phyloP scores from a whole-genome alignment of 2,329 filamentous ascomycete species.

The Aspergillus proliferans region DNA sequence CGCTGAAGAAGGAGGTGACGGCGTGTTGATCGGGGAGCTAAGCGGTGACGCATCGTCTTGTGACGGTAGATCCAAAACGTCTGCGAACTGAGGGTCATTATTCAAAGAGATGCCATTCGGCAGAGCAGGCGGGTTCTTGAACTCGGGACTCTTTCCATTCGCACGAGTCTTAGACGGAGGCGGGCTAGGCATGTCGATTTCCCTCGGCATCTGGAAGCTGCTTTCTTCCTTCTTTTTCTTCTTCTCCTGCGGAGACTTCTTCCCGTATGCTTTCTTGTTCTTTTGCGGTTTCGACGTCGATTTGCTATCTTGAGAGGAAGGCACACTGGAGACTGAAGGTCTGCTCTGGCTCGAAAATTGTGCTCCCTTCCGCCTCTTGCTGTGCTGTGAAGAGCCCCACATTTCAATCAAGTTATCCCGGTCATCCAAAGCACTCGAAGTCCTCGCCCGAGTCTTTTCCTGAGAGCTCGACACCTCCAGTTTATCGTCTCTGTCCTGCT shows the following conservation, averaged over 20 bases:
- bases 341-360: neutral
- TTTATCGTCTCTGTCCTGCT: constrained; percentile 1
- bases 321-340: neutral
- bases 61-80: neutral
- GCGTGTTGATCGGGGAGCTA: constrained; percentile 25
- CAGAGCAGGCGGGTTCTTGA: constrained; percentile 21
- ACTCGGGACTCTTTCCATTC: constrained; percentile 5
- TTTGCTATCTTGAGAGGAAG: neutral
- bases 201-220: constrained; percentile 17
- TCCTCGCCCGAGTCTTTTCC: constrained; percentile 10
- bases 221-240: neutral
- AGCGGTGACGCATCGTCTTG: constrained; percentile 22
- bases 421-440: constrained; percentile 5
- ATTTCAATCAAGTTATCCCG: constrained; percentile 1
- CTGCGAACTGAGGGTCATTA: neutral
- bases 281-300: neutral
- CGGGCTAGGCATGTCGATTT: constrained; percentile 14
- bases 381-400: constrained; percentile 6
- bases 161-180: constrained; percentile 4
- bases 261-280: constrained; percentile 1
- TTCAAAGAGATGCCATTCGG: constrained; percentile 17
- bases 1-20: constrained; percentile 5
- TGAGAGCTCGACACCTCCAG: constrained; percentile 2
- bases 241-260: constrained; percentile 5
- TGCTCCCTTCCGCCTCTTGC: constrained; percentile 10